Evolutionary conservation across 169 alveolate species (phyloP), one percentile per base, ranked within the genome.

Genomic region (Eimeria acervulina): DNA sequence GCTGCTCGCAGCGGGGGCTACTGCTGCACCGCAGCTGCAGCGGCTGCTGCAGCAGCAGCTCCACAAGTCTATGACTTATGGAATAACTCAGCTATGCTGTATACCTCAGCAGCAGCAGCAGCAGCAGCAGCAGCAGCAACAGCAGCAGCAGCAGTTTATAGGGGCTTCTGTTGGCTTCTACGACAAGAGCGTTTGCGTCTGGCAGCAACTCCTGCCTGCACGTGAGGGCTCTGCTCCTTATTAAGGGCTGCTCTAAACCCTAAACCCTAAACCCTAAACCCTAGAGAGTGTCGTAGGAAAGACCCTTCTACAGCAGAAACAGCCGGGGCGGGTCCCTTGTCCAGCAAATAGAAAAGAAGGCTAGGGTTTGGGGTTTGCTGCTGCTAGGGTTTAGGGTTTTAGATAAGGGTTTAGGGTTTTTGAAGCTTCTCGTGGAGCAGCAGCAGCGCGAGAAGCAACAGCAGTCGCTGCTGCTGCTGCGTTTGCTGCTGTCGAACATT

Each of bases 161-260:
- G 84, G 84, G 42, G 84, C 84, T 6, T 74, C 84, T n/a, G 84
- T 74, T 23, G 84, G 84, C n/a, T 74, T 74, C 47, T 74, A 74
- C 21, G 84, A 74, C 47, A 74, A 74, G 21, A 74, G 84, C 6
- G 31, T 74, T 74, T 74, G 84, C n/a, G 42, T 28, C 3, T 74
- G 84, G 84, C 84, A 74, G 51, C 55, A 74, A 17, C n/a, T 38
- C 28, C 55, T 74, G 55, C 84, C 55, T 66, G 59, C 15, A 10
- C 21, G 15, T 51, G 59, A 51, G n/a, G n/a, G n/a, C n/a, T n/a
- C n/a, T n/a, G n/a, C n/a, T n/a, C n/a, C n/a, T 51, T 12, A 7
- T 28, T 12, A 12, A 10, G 59, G 59, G 21, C 7, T 12, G 15
- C 59, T 17, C 59, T 51, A 51, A 51, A 51, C 59, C 59, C 59